Evolutionary conservation across 2,329 filamentous ascomycete species (phyloP), one percentile per base, ranked within the genome.

Genomic region (Xylaria sp.): DNA sequence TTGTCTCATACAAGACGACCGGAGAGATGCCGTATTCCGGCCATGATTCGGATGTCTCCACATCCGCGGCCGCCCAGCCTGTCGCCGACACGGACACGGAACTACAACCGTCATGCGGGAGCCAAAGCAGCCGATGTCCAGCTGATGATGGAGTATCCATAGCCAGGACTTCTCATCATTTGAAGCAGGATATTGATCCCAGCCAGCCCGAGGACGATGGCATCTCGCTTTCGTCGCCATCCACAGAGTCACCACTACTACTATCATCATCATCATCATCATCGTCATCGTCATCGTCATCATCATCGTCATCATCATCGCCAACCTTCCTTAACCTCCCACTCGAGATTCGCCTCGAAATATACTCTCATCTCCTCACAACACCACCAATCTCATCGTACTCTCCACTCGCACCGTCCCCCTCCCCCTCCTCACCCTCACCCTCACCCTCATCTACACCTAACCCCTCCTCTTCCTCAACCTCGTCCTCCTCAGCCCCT

Each of bases 261-360:
- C 7, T 25, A 48, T 58, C 57, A 28, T 39, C 13, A 15, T 43
- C 41, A 13, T 13, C 13, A 15, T 18, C 41, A 13, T 43, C 41
- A 68, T 25, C 49, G 23, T 23, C 25, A 52, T 52, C 48, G n/a
- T 6, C 51, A 28, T 31, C 28, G n/a, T n/a, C 51, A 49, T 58
- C 57, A 28, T 41, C 15, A 5, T 43, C 41, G 3, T 15, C 15
- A 6, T n/a, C 41, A 18, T 46, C 41, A 46, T 15, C 6, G 7
- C 18, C 72, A 15, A 71, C 69, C 5, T 76, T 85, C 70, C 78
- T 85, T 48, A 77, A 78, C 62, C 79, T 86, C 28, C 83, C 83
- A 41, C 72, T 81, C 57, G 84, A 86, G 73, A 78, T 86, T 72
- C 83, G 84, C 48, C 80, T 84, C 66, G 79, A 85, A 64, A 83